Conservation (phyloP, 805 yeast genomes). For the Wickerhamomyces pijperi region DNA sequence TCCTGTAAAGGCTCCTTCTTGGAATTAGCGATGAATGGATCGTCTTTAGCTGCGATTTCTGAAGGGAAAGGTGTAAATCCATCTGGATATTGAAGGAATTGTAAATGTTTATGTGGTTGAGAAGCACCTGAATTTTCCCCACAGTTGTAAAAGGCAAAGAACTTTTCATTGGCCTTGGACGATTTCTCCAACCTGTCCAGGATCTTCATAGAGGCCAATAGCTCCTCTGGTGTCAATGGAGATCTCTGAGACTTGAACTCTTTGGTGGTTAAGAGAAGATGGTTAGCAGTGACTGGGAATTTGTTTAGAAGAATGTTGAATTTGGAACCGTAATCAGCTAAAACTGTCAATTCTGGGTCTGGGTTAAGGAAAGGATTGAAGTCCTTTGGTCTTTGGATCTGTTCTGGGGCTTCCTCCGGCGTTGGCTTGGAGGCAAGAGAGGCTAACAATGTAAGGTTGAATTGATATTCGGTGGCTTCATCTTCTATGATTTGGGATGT, state of each 20-base stretch:
- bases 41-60: constrained; percentile 28
- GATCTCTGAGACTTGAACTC: constrained; percentile 61
- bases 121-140: constrained; percentile 92
- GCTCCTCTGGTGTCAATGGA: constrained; percentile 63
- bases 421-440: constrained; percentile 27
- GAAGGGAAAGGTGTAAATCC: constrained; percentile 51
- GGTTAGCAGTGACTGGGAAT: constrained; percentile 74
- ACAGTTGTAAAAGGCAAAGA: constrained; percentile 80
- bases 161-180: constrained; percentile 29
- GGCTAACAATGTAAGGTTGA: constrained; percentile 22
- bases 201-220: constrained; percentile 45
- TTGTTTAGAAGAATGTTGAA: constrained; percentile 72
- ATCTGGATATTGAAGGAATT: constrained; percentile 64
- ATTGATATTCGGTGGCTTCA: constrained; percentile 17
- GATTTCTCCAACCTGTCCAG: constrained; percentile 35
- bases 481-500: constrained; percentile 21
- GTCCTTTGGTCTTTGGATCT: constrained; percentile 21
- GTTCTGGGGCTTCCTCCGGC: constrained; percentile 21
- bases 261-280: constrained; percentile 69
- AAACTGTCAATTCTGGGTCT: constrained; percentile 61
- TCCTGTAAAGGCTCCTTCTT: constrained; percentile 52
- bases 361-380: constrained; percentile 73
- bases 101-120: constrained; percentile 86
- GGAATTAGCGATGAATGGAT: constrained; percentile 42
- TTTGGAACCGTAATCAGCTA: constrained; percentile 36